Conservation (phyloP, 2,329 filamentous ascomycete species). For the Chaetomium strumarium region DNA sequence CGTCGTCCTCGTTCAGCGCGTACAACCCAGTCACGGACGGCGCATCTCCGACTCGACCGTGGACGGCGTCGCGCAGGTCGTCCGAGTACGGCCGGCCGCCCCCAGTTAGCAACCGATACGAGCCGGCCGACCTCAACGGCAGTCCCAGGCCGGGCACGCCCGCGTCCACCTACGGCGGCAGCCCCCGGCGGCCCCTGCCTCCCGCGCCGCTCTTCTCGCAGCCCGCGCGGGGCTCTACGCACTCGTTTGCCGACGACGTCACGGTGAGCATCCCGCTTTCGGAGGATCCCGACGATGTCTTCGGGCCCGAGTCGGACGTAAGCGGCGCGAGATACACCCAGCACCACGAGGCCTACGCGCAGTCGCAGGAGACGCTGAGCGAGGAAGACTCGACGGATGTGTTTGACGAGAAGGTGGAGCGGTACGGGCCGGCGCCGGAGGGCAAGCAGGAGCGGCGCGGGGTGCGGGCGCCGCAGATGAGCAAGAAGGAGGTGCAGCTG, state of each 20-base stretch:
- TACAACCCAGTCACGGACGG: slow-evolving; percentile 44
- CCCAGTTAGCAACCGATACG: slow-evolving; percentile 66
- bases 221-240: slow-evolving; percentile 36
- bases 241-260: slow-evolving; percentile 55
- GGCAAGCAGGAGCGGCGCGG: slow-evolving; percentile 84
- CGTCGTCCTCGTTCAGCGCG: slow-evolving; percentile 50
- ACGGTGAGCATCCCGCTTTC: slow-evolving; percentile 67
- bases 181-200: slow-evolving; percentile 78
- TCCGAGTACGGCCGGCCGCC: slow-evolving; percentile 67
- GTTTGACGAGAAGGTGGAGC: slow-evolving; percentile 58
- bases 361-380: slow-evolving; percentile 50
- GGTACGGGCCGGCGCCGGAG: slow-evolving; percentile 82
- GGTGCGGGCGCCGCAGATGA: slow-evolving; percentile 79
- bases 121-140: slow-evolving; percentile 83
- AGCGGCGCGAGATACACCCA: slow-evolving; percentile 48
- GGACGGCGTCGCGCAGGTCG: slow-evolving; percentile 48
- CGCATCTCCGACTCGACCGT: slow-evolving; percentile 51
- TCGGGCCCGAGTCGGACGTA: slow-evolving; percentile 55
- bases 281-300: slow-evolving; percentile 63
- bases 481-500: slow-evolving; percentile 87
- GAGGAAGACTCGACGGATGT: slow-evolving; percentile 35
- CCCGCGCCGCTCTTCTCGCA: slow-evolving; percentile 78
- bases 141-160: slow-evolving; percentile 86
- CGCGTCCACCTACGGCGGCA: slow-evolving; percentile 81
- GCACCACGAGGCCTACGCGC: slow-evolving; percentile 54